Conservation (phyloP, 495 filamentous ascomycete species). For the Aspergillus bertholletiae region DNA sequence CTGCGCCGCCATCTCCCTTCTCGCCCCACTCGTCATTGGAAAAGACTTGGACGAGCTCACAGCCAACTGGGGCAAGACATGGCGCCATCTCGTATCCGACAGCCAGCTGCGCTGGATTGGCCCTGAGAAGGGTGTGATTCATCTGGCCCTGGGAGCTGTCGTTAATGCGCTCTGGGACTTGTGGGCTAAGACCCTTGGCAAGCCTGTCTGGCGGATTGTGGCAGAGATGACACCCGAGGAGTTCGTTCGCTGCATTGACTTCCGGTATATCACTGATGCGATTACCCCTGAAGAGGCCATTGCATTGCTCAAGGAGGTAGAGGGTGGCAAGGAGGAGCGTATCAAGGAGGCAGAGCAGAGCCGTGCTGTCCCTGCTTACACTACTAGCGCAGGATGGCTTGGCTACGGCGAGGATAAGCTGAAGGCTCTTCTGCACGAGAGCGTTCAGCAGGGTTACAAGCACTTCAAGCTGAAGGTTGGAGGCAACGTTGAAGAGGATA, state of each 20-base stretch:
- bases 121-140: constrained; percentile 92
- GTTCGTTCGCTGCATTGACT: constrained; percentile 84
- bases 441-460: constrained; percentile 68
- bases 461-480: constrained; percentile 96
- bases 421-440: constrained; percentile 65
- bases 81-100: constrained; percentile 88
- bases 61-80: constrained; percentile 80
- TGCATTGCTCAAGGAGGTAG: constrained; percentile 58
- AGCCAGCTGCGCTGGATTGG: constrained; percentile 92
- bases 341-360: constrained; percentile 66
- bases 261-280: constrained; percentile 92
- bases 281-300: constrained; percentile 83
- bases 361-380: constrained; percentile 83
- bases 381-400: constrained; percentile 89
- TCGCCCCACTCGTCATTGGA: constrained; percentile 68
- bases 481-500: constrained; percentile 65
- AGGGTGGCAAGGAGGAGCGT: constrained; percentile 61
- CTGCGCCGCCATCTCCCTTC: constrained; percentile 74
- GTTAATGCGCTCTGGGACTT: constrained; percentile 96
- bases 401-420: constrained; percentile 89
- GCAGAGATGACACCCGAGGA: constrained; percentile 86
- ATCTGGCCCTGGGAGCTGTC: constrained; percentile 84
- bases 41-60: constrained; percentile 73
- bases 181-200: constrained; percentile 81
- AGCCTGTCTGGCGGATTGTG: constrained; percentile 88